phyloP scores from a whole-genome alignment of 1,284 basidiomycete species.

The Boletus albobrunnescens region DNA sequence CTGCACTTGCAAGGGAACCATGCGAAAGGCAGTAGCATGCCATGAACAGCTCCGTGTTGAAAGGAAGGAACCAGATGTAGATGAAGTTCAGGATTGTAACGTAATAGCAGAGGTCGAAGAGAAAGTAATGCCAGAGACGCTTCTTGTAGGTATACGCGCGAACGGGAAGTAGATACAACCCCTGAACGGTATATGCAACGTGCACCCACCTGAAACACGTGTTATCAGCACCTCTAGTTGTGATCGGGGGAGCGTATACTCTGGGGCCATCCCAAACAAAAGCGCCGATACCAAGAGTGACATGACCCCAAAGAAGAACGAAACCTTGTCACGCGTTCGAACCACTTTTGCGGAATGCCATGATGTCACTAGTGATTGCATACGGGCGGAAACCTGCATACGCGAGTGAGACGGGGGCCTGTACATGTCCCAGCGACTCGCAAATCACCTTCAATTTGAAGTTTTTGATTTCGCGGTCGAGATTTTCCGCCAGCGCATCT shows the following conservation, averaged over 20 bases:
- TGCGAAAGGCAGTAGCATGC: constrained; percentile 86
- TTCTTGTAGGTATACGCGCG: constrained; percentile 84
- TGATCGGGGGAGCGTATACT: constrained; percentile 43
- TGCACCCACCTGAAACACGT: constrained; percentile 62
- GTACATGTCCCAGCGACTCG: not conserved
- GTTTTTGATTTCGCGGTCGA: constrained; percentile 80
- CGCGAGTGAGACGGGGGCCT: constrained; percentile 10
- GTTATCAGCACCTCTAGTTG: constrained; percentile 7
- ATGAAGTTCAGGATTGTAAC: constrained; percentile 85
- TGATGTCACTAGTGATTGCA: constrained; percentile 65
- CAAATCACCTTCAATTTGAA: constrained; percentile 59
- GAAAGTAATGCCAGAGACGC: constrained; percentile 88
- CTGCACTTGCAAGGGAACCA: constrained; percentile 86
- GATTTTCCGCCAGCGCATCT: constrained; percentile 65
- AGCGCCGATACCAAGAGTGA: constrained; percentile 79
- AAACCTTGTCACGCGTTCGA: constrained; percentile 84
- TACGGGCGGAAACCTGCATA: constrained; percentile 65
- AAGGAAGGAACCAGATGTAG: constrained; percentile 82
- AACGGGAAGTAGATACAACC: constrained; percentile 73
- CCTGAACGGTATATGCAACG: constrained; percentile 72
- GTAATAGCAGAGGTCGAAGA: constrained; percentile 91
- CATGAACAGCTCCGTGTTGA: constrained; percentile 70
- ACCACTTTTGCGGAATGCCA: constrained; percentile 92
- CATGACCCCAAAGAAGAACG: constrained; percentile 91
- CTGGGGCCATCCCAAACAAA: constrained; percentile 77